Evolutionary conservation across 1,139 yeast species (phyloP).

Genomic region (Taphrina pruni): DNA sequence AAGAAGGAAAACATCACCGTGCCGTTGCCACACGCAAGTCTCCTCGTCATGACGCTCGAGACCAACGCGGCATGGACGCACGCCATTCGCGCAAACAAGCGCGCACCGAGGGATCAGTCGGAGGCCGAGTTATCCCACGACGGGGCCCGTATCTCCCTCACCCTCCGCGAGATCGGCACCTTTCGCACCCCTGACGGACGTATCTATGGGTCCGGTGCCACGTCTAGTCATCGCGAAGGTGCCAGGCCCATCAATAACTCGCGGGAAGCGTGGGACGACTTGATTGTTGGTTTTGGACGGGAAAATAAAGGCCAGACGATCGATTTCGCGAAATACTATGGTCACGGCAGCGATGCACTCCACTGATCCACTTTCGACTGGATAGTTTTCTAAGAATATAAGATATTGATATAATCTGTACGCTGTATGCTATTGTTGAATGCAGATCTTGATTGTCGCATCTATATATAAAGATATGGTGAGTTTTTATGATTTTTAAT

Average conservation of each 20-base stretch:
- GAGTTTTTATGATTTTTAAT: not conserved
- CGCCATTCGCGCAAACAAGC: conserved; percentile 46
- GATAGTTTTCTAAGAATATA: not conserved
- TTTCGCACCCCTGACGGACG: conserved; percentile 40
- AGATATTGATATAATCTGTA: not conserved
- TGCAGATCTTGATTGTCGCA: not conserved
- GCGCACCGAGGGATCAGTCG: conserved; percentile 24
- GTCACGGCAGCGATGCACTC: conserved; percentile 19
- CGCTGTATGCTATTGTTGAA: conserved; percentile 3
- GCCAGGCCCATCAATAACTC: not conserved
- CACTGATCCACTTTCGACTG: not conserved
- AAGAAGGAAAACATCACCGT: conserved; percentile 35
- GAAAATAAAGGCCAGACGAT: conserved; percentile 11
- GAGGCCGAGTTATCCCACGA: conserved; percentile 39
- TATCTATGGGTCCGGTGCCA: conserved; percentile 46
- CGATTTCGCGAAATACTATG: conserved; percentile 12
- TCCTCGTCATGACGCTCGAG: conserved; percentile 44
- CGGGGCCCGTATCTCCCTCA: conserved; percentile 45
- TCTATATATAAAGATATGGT: not conserved
- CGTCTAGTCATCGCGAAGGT: conserved; percentile 11
- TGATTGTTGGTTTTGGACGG: conserved; percentile 12
- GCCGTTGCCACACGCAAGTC: conserved; percentile 44
- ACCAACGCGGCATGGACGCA: conserved; percentile 47
- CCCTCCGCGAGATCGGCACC: conserved; percentile 46
- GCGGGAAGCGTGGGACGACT: not conserved